Conservation (phyloP, 1,284 basidiomycete genomes). For the Irpex lacteus region DNA sequence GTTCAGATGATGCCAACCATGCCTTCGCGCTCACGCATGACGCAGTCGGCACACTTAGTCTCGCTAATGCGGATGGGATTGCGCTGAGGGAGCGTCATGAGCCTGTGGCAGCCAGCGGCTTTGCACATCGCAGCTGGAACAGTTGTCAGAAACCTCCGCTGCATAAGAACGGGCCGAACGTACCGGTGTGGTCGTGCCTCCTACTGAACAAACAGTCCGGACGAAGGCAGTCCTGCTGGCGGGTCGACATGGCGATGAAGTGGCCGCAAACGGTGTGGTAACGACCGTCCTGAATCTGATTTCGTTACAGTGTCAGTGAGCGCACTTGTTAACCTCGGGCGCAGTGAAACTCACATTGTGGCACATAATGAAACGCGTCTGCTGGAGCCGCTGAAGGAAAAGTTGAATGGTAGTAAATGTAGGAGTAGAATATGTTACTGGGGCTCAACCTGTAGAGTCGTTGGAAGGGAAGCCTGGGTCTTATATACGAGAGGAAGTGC, state of each 20-base stretch:
- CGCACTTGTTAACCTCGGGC: conserved; percentile 5
- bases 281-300: conserved; percentile 52
- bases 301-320: conserved; percentile 13
- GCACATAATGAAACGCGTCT: conserved; percentile 52
- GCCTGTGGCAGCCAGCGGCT: conserved; percentile 53
- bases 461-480: conserved; percentile 9
- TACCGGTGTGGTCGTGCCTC: conserved; percentile 61
- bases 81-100: conserved; percentile 68
- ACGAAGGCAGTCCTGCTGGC: conserved; percentile 62
- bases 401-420: neutral
- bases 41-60: conserved; percentile 56
- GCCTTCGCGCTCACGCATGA: conserved; percentile 37
- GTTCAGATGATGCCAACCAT: conserved; percentile 24
- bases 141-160: neutral
- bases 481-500: conserved; percentile 19
- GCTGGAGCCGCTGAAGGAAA: conserved; percentile 2
- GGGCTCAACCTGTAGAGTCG: neutral
- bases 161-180: neutral
- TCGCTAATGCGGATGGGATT: conserved; percentile 75
- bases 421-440: conserved; percentile 11
- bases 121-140: conserved; percentile 38
- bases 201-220: conserved; percentile 69
- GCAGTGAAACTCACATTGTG: conserved; percentile 56
- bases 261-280: conserved; percentile 72
- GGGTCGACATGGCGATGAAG: conserved; percentile 72